These are phyloP conservation scores for Quercus lobata DNA, from an alignment of 331 rosid genomes.

Conservation along the genomic window DNA sequence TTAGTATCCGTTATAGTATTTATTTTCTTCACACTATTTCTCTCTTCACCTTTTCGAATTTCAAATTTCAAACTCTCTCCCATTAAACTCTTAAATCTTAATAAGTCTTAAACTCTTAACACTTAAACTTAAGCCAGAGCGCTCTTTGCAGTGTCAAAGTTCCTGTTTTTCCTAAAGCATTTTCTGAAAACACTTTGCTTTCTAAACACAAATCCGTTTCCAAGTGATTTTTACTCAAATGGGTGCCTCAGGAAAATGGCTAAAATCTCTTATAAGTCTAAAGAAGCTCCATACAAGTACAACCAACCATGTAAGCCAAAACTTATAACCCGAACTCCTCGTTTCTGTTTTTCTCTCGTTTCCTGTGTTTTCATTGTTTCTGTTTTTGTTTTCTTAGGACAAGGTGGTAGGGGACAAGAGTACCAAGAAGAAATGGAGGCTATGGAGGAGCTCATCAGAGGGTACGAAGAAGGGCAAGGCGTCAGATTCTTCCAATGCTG, in stretches of 20 bases:
- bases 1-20: conserved; percentile 40
- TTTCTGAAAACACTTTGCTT: background rate
- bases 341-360: background rate
- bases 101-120: too few species aligned
- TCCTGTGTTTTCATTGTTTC: background rate
- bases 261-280: conserved; percentile 58
- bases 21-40: background rate
- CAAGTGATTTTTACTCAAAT: conserved; percentile 30
- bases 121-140: background rate
- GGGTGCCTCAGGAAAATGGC: conserved; percentile 87
- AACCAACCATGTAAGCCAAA: conserved; percentile 38
- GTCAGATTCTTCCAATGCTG: conserved; percentile 41
- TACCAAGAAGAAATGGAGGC: conserved; percentile 72
- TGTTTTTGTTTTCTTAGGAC: conserved; percentile 31
- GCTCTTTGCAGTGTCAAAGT: conserved; percentile 1
- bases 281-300: conserved; percentile 35
- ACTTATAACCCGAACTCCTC: background rate
- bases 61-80: conserved; percentile 54
- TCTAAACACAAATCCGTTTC: background rate
- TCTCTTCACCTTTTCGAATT: conserved; percentile 32
- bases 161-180: background rate
- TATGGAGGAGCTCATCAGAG: conserved; percentile 78
- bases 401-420: conserved; percentile 37
- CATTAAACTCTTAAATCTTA: background rate
- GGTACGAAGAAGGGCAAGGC: conserved; percentile 36